phyloP scores from a whole-genome alignment of 805 yeast species.

The Priceomyces fermenticarens region DNA sequence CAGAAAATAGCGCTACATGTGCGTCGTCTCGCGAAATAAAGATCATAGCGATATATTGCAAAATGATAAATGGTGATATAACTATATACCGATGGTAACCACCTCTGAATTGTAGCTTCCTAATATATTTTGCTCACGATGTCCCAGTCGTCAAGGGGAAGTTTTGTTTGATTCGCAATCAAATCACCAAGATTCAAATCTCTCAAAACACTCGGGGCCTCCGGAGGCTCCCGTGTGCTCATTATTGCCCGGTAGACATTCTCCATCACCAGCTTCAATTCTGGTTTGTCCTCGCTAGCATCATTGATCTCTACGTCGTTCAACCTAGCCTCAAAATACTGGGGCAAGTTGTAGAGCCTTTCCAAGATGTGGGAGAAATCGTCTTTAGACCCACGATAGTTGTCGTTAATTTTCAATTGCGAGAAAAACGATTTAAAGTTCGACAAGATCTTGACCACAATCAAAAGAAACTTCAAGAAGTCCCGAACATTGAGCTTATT shows the following conservation, averaged over 20 bases:
- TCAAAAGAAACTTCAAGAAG: conserved; percentile 32
- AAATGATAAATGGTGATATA: too few relatives aligned
- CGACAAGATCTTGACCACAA: conserved; percentile 34
- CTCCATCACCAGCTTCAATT: conserved; percentile 27
- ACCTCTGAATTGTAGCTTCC: too few relatives aligned
- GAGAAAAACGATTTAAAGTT: conserved; percentile 30
- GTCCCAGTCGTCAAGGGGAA: conserved; percentile 30
- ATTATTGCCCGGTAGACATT: conserved; percentile 25
- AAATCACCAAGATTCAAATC: conserved; percentile 20
- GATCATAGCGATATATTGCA: too few relatives aligned
- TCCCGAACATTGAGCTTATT: conserved; percentile 34
- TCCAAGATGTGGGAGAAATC: conserved; percentile 11
- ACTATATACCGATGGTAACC: too few relatives aligned
- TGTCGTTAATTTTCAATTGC: conserved; percentile 4
- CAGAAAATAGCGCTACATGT: too few relatives aligned
- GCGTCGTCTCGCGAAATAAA: too few relatives aligned
- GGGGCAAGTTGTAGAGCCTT: conserved; percentile 7
- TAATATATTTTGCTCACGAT: conserved; percentile 28
- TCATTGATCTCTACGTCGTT: neutral
- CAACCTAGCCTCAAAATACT: conserved; percentile 1
- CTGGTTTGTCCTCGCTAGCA: conserved; percentile 5
- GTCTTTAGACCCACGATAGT: conserved; percentile 9
- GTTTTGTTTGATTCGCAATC: conserved; percentile 22
- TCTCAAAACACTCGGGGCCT: conserved; percentile 12
- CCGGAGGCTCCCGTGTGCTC: neutral